Base-by-base conservation (phyloP, 2,329 filamentous ascomycete species). In the Pseudogymnoascus sp. region DNA sequence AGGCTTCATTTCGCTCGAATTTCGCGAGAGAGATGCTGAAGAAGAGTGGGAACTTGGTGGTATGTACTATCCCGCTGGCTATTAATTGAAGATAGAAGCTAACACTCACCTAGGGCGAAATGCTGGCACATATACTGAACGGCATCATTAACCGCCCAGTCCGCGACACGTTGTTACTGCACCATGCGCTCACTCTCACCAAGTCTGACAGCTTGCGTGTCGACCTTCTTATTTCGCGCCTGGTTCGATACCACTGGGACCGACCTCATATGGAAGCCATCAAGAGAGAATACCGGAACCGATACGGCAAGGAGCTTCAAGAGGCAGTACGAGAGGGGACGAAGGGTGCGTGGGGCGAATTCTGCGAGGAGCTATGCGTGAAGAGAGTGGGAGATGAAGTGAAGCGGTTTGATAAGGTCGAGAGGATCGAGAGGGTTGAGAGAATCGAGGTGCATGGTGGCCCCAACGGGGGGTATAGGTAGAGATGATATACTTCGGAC, bases 141-240 rank as follows among this genome's bases (percentile, higher is more conserved):
- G 95, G 95, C 71, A 87, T 96, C 63, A 96, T 97, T 78, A 97
- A 97, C 78, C 90, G 90, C 64, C 93, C 95, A 5, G 91, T 96
- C 66, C 90, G 95, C 63, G 95, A 97, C 75, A 91, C 93, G 2
- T 83, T 97, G 38, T 86, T 97, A 2, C 81, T 99, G 1, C 88
- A 96, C 75, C 95, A 97, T 77, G 93, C 95, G 1, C 86, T 97
- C 67, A 88, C 87, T 18, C 84, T 88, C 53, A 88, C 88, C 3
- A 84, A 67, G 62, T 67, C 68, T 0, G 90, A 93, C 72, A 76
- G 83, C 62, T 80, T 93, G 66, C 86, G 93, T 31, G 88, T 90
- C 53, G 93, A 97, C 74, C 79, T 97, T 59, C 84, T 99, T 60
- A 96, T 96, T 67, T 93, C 89, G 2, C 84, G 95, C 1, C 82